These are phyloP conservation scores for Globisporangium viniferum DNA, from an alignment of 352 stramenopile species.

Conservation along the genomic window DNA sequence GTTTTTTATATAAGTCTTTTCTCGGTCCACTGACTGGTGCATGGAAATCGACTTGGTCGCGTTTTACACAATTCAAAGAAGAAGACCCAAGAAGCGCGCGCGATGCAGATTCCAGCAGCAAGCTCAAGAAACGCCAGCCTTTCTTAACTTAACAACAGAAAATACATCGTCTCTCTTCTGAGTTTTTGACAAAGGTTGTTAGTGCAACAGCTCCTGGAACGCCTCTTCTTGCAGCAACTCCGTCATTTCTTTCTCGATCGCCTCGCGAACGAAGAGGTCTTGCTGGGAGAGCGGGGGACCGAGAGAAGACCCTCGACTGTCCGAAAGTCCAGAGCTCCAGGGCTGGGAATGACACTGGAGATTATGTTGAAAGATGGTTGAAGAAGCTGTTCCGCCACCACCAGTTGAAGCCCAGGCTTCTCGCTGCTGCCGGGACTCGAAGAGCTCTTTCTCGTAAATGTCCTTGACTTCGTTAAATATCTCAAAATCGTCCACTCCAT, in stretches of 20 bases:
- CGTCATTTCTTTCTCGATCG: slow-evolving; percentile 36
- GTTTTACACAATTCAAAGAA: neutral
- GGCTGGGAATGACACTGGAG: neutral
- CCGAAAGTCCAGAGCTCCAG: neutral
- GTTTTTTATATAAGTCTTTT: slow-evolving; percentile 19
- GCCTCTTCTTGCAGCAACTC: slow-evolving; percentile 27
- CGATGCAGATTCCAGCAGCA: slow-evolving; percentile 5
- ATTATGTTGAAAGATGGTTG: neutral
- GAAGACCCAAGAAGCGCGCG: slow-evolving; percentile 1
- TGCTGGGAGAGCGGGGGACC: slow-evolving; percentile 5
- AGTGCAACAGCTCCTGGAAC: slow-evolving; percentile 9
- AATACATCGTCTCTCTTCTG: slow-evolving; percentile 8
- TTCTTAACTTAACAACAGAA: slow-evolving; percentile 9
- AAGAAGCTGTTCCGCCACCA: slow-evolving; percentile 17
- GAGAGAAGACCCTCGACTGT: neutral
- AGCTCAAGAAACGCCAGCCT: slow-evolving; percentile 6
- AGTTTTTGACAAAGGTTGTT: neutral
- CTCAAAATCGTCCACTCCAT: slow-evolving; percentile 12
- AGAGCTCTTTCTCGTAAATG: slow-evolving; percentile 26
- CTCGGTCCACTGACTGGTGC: slow-evolving; percentile 3
- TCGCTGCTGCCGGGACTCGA: slow-evolving; percentile 11
- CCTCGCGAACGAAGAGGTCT: slow-evolving; percentile 28
- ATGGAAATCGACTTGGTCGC: slow-evolving; percentile 6
- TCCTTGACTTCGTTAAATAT: slow-evolving; percentile 28
- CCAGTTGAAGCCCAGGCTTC: slow-evolving; percentile 11